Conservation (phyloP, 352 stramenopile species). For the Phytophthora uliginosa region DNA sequence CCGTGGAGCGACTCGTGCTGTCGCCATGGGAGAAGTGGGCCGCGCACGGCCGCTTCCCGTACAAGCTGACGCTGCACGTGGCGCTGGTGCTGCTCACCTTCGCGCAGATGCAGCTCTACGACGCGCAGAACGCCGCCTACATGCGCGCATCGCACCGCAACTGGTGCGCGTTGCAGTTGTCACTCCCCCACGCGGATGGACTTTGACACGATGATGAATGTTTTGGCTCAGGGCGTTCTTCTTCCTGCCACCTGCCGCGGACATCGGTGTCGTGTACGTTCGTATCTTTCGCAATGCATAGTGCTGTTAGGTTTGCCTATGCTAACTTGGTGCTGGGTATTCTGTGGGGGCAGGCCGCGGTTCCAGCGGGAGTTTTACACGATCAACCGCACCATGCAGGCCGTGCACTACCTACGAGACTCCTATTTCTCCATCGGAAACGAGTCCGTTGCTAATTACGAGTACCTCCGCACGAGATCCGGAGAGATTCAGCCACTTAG, state of each 20-base stretch:
- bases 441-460: slow-evolving; percentile 84
- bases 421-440: slow-evolving; percentile 84
- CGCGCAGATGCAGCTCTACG: slow-evolving; percentile 80
- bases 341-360: slow-evolving; percentile 39
- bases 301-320: not conserved
- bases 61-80: slow-evolving; percentile 86
- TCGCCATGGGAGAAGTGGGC: slow-evolving; percentile 89
- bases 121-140: slow-evolving; percentile 86
- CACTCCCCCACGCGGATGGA: not conserved
- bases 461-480: slow-evolving; percentile 50
- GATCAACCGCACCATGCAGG: slow-evolving; percentile 76
- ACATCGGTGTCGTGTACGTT: slow-evolving; percentile 68
- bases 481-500: slow-evolving; percentile 47
- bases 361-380: slow-evolving; percentile 81
- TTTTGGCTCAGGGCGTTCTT: slow-evolving; percentile 71
- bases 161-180: slow-evolving; percentile 49
- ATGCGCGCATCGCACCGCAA: slow-evolving; percentile 88
- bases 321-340: slow-evolving; percentile 1
- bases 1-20: slow-evolving; percentile 68
- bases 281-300: not conserved
- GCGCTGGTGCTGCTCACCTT: slow-evolving; percentile 80
- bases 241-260: slow-evolving; percentile 70
- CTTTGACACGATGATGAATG: not conserved
- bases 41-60: slow-evolving; percentile 78
- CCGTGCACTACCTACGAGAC: slow-evolving; percentile 73